phyloP scores from a whole-genome alignment of 2,329 filamentous ascomycete genomes.

The Ophiocordyceps camponoti-rufipedis region DNA sequence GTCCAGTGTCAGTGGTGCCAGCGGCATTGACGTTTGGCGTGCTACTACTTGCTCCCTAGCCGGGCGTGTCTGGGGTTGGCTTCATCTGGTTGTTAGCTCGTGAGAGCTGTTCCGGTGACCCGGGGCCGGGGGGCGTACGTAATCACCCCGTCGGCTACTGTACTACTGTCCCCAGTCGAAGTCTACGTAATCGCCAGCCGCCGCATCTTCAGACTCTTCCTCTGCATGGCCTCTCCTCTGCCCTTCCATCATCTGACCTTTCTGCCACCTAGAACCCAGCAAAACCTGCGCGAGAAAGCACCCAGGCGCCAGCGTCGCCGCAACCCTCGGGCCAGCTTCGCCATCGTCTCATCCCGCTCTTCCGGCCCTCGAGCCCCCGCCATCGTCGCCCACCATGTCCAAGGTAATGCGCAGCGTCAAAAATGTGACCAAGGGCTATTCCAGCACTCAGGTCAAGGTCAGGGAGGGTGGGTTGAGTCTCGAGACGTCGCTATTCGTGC shows the following conservation, averaged over 20 bases:
- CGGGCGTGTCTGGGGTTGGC: no score
- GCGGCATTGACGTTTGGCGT: no score
- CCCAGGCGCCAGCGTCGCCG: not conserved
- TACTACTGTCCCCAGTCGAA: not conserved
- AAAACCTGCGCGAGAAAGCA: not conserved
- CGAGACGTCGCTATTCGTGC: not conserved
- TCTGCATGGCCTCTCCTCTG: not conserved
- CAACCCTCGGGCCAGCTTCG: not conserved
- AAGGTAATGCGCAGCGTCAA: conserved; percentile 95
- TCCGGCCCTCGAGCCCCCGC: conserved; percentile 1
- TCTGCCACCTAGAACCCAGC: not conserved
- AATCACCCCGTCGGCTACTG: not conserved
- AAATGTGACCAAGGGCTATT: conserved; percentile 99
- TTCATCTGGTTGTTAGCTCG: no score
- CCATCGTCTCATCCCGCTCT: not conserved
- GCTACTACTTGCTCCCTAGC: no score
- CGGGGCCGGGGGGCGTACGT: no score
- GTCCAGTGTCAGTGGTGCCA: no score
- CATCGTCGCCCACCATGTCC: conserved; percentile 48
- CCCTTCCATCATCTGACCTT: not conserved
- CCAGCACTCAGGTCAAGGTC: conserved; percentile 90
- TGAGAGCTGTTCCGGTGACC: no score
- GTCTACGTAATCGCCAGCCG: not conserved
- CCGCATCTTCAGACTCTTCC: not conserved
- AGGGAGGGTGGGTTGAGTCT: conserved; percentile 56